Conservation (phyloP, 2,329 filamentous ascomycete species). For the Lachnellula suecica region DNA sequence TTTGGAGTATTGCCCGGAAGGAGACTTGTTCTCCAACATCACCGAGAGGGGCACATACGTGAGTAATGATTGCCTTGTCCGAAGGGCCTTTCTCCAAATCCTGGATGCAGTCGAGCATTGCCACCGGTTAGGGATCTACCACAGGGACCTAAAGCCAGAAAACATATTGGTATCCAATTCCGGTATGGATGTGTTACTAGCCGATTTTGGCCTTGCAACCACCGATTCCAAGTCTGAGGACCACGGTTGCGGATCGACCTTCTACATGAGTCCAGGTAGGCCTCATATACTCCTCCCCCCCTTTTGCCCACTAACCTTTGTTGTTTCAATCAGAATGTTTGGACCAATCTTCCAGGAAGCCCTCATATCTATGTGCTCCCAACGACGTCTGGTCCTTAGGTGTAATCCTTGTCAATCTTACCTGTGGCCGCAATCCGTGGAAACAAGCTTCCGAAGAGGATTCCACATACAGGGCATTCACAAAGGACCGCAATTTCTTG, state of each 20-base stretch:
- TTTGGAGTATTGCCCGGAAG: conserved; percentile 94
- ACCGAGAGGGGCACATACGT: conserved; percentile 93
- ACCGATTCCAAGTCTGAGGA: conserved; percentile 82
- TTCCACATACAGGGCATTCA: conserved; percentile 89
- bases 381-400: conserved; percentile 99
- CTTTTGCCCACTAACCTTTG: conserved; percentile 29
- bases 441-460: conserved; percentile 93
- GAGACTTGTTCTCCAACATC: conserved; percentile 96
- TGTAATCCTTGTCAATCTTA: conserved; percentile 95
- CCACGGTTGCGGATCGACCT: conserved; percentile 96
- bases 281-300: conserved; percentile 28
- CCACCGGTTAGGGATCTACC: conserved; percentile 91
- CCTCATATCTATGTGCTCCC: conserved; percentile 85
- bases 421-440: conserved; percentile 98
- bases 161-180: conserved; percentile 91
- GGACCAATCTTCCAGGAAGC: conserved; percentile 70
- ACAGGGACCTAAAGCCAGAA: conserved; percentile 96
- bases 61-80: conserved; percentile 85
- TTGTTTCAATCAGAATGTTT: conserved; percentile 70
- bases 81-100: conserved; percentile 88
- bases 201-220: conserved; percentile 95
- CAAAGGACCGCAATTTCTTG: conserved; percentile 81
- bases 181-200: conserved; percentile 89
- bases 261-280: conserved; percentile 99
- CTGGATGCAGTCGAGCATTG: conserved; percentile 95